These are phyloP conservation scores for Coemansia aciculifera DNA, from an alignment of 192 early-diverging fungal genomes.

Conservation along the genomic window DNA sequence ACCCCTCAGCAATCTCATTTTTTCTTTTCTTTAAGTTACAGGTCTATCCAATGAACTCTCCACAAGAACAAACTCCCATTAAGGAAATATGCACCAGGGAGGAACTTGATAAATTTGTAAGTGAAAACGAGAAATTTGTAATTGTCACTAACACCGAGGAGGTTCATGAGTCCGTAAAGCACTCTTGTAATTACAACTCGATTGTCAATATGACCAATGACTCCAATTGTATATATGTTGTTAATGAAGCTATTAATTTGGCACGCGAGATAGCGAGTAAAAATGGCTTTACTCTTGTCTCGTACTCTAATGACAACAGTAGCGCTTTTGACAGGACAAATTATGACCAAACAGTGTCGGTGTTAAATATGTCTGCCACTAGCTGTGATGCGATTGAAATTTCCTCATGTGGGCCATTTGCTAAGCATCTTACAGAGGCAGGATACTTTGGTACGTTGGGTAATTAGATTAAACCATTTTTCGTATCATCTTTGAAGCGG, in stretches of 20 bases:
- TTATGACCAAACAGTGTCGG: neutral
- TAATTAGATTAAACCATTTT: neutral
- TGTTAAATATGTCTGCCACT: neutral
- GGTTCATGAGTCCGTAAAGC: neutral
- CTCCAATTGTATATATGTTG: neutral
- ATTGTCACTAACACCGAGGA: neutral
- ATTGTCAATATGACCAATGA: neutral
- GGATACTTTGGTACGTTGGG: neutral
- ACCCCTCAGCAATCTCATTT: neutral
- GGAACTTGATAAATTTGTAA: neutral
- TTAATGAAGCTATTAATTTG: neutral
- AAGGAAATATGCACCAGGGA: neutral
- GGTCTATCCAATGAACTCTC: neutral
- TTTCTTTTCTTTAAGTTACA: too few species aligned
- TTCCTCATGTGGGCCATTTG: neutral
- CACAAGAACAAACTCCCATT: neutral
- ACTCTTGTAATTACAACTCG: neutral
- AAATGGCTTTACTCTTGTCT: neutral
- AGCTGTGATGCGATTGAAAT: neutral
- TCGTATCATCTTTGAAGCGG: neutral
- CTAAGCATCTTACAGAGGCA: neutral
- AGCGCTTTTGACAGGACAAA: neutral
- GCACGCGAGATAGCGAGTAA: neutral
- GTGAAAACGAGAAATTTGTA: neutral
- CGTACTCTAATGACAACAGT: neutral